Percentiles rank a stretch among this genome's conserved stretches.
These are phyloP conservation scores for Alternaria viburni DNA, from an alignment of 2,329 filamentous ascomycete species.

Conservation along the genomic window DNA sequence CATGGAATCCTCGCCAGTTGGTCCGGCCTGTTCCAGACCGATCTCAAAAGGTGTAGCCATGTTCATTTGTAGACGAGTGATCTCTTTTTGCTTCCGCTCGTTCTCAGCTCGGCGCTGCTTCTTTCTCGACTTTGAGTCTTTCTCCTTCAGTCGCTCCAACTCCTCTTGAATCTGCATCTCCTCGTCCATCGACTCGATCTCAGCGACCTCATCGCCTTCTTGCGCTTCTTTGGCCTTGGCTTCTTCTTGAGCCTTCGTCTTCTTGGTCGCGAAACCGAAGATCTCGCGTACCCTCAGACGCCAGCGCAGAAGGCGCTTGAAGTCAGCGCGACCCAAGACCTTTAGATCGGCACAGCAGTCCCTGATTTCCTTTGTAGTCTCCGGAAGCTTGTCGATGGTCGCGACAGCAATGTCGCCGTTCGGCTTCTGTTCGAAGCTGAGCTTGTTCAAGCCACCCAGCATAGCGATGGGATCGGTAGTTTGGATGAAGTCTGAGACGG, in stretches of 20 bases:
- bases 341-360: constrained; percentile 73
- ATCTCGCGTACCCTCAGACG: constrained; percentile 86
- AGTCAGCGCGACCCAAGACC: constrained; percentile 91
- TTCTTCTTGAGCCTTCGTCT: constrained; percentile 57
- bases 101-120: constrained; percentile 87
- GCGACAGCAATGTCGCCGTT: constrained; percentile 84
- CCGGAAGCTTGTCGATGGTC: constrained; percentile 79
- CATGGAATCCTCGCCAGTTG: constrained; percentile 79
- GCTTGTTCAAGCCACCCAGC: constrained; percentile 81
- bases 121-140: constrained; percentile 76
- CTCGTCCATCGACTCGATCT: constrained; percentile 91
- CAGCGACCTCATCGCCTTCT: constrained; percentile 72
- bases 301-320: constrained; percentile 89
- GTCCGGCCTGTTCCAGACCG: constrained; percentile 84
- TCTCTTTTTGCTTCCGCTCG: constrained; percentile 91
- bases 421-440: constrained; percentile 80
- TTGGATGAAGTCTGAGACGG: constrained; percentile 92
- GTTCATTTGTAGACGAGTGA: constrained; percentile 95
- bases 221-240: constrained; percentile 50
- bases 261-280: constrained; percentile 85
- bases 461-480: constrained; percentile 92
- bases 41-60: constrained; percentile 97
- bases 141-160: constrained; percentile 80
- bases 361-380: constrained; percentile 67
- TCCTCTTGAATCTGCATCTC: constrained; percentile 91